phyloP scores from a whole-genome alignment of 1,284 basidiomycete genomes.

The Neonothopanus nambi region DNA sequence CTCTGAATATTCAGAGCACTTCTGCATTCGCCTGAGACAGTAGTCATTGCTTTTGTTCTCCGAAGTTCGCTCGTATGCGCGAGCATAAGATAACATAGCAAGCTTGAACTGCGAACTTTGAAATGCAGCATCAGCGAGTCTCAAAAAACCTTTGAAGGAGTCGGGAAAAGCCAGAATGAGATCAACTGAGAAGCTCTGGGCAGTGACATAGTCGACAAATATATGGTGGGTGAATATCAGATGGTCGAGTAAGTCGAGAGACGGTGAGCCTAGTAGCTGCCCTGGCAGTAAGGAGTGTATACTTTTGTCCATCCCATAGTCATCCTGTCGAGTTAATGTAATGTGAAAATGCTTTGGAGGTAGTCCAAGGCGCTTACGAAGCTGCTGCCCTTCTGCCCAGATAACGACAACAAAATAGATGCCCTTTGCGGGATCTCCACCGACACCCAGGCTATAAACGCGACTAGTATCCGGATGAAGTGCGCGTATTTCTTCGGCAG shows the following conservation, averaged over 20 bases:
- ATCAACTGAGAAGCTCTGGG: conserved; percentile 32
- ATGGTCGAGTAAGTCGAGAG: conserved; percentile 48
- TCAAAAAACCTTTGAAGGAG: conserved; percentile 48
- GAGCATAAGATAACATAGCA: conserved; percentile 56
- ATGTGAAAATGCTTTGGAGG: conserved; percentile 57
- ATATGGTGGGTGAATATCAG: conserved; percentile 46
- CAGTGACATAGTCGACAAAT: conserved; percentile 36
- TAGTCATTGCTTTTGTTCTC: conserved; percentile 40
- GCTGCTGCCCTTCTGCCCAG: conserved; percentile 53
- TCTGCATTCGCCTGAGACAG: conserved; percentile 44
- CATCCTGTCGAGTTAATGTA: conserved; percentile 43
- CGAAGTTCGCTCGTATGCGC: conserved; percentile 40
- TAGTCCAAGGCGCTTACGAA: conserved; percentile 48
- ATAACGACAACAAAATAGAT: conserved; percentile 52
- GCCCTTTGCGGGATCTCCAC: conserved; percentile 33
- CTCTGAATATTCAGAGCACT: conserved; percentile 48
- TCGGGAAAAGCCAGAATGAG: conserved; percentile 34
- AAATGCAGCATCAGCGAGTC: conserved; percentile 48
- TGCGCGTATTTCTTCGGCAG: conserved; percentile 15
- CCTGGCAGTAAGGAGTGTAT: conserved; percentile 40
- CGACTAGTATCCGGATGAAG: conserved; percentile 21
- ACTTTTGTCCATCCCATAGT: conserved; percentile 48
- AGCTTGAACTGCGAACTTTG: conserved; percentile 40
- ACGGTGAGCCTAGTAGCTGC: conserved; percentile 27
- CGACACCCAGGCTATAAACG: conserved; percentile 39